A percentile compares a stretch with the other conserved stretches of the same genome.
Conservation (phyloP, 176 grass and related monocot species). For the Rhynchospora pubera region DNA sequence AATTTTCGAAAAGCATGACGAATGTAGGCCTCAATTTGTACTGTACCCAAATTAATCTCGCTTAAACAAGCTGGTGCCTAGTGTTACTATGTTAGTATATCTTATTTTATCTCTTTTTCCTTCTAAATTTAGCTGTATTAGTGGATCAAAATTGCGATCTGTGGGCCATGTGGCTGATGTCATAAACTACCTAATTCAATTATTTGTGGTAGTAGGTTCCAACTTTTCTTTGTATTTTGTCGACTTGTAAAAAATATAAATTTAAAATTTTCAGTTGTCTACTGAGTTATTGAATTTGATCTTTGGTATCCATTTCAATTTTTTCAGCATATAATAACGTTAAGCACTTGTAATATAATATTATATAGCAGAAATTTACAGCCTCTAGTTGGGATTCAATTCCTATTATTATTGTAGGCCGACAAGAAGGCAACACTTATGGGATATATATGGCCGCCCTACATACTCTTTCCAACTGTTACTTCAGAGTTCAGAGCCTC, state of each 20-base stretch:
- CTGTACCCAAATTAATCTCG: neutral
- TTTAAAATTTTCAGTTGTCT: neutral
- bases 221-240: neutral
- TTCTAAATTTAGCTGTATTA: neutral
- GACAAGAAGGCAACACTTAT: too few relatives aligned
- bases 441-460: too few relatives aligned
- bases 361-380: too few relatives aligned
- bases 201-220: neutral
- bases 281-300: neutral
- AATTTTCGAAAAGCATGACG: neutral
- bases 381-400: too few relatives aligned
- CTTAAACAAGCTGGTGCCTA: neutral
- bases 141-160: neutral
- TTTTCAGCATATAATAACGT: too few relatives aligned
- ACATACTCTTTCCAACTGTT: too few relatives aligned
- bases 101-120: neutral
- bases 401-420: too few relatives aligned
- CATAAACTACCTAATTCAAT: neutral
- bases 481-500: too few relatives aligned
- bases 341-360: too few relatives aligned
- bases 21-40: neutral
- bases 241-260: neutral
- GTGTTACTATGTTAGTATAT: neutral
- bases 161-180: neutral
- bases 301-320: neutral